These are phyloP conservation scores for Dactylellina leptospora DNA, from an alignment of 2,329 filamentous ascomycete species.

Conservation along the genomic window DNA sequence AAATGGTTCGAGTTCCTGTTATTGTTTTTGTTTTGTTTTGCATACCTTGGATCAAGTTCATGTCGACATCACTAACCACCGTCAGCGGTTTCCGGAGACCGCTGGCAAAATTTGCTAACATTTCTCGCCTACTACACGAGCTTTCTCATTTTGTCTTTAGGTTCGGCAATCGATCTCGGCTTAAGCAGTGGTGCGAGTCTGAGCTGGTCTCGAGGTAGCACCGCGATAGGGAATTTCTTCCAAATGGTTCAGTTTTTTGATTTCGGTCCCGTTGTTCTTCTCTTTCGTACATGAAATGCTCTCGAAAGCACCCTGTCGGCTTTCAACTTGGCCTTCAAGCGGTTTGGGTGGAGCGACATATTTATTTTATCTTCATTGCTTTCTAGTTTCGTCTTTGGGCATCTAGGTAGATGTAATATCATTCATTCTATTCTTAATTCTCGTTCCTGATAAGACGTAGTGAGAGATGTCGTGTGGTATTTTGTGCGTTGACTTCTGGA, in stretches of 20 bases:
- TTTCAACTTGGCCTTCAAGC: background rate
- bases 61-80: constrained; percentile 6
- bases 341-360: constrained; percentile 1
- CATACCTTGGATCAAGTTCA: background rate
- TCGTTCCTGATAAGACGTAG: background rate
- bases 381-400: background rate
- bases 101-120: constrained; percentile 8
- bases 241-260: background rate
- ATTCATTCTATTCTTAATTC: too few species aligned
- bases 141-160: too few species aligned
- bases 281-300: constrained; percentile 12
- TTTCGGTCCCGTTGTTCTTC: background rate
- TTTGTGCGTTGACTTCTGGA: background rate
- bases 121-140: background rate
- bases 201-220: background rate
- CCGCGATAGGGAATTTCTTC: background rate
- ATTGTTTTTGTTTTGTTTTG: constrained; percentile 1
- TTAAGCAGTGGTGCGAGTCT: too few species aligned
- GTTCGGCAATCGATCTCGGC: too few species aligned
- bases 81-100: constrained; percentile 9
- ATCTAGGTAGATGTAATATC: background rate
- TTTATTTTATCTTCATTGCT: background rate
- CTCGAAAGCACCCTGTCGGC: background rate
- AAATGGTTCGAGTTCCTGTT: constrained; percentile 18
- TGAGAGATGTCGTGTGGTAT: background rate